Conservation (phyloP, 2,329 filamentous ascomycete genomes). For the Epicoccum nigrum region DNA sequence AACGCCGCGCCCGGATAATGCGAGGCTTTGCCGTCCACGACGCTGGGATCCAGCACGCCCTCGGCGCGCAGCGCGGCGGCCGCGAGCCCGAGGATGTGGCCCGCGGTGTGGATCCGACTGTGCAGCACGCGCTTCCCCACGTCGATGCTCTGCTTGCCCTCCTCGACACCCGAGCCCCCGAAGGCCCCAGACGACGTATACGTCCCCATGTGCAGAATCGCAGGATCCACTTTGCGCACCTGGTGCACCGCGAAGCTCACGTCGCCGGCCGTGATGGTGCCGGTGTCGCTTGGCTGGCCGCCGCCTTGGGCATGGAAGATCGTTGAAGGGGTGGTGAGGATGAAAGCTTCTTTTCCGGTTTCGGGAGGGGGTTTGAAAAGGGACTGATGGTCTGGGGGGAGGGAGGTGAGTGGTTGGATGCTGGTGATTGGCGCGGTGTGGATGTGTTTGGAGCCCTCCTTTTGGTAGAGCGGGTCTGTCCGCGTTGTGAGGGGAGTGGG, state of each 20-base stretch:
- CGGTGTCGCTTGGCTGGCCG: constrained; percentile 73
- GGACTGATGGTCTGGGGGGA: constrained; percentile 58
- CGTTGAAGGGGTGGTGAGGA: constrained; percentile 68
- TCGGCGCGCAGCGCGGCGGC: constrained; percentile 63
- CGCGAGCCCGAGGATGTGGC: constrained; percentile 73
- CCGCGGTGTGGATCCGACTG: constrained; percentile 74
- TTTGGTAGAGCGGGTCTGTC: constrained; percentile 48
- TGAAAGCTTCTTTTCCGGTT: constrained; percentile 39
- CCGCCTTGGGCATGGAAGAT: constrained; percentile 79
- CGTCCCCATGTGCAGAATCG: constrained; percentile 70
- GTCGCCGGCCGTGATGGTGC: constrained; percentile 58
- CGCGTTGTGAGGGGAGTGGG: constrained; percentile 14
- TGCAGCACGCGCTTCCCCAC: constrained; percentile 65
- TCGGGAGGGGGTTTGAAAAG: constrained; percentile 65
- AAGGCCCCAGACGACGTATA: background rate
- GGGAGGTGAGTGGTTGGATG: constrained; percentile 56
- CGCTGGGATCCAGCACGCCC: constrained; percentile 49
- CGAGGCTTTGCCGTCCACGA: constrained; percentile 72
- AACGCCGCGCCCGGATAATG: constrained; percentile 72
- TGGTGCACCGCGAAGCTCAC: constrained; percentile 64
- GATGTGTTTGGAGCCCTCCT: constrained; percentile 49
- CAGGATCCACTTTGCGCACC: constrained; percentile 61
- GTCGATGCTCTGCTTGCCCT: constrained; percentile 62
- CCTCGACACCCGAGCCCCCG: background rate
- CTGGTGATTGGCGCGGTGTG: constrained; percentile 55